Evolutionary conservation across 1,284 basidiomycete genomes (phyloP), one percentile per base, ranked within the genome.

Genomic region (Ustilago hordei): DNA sequence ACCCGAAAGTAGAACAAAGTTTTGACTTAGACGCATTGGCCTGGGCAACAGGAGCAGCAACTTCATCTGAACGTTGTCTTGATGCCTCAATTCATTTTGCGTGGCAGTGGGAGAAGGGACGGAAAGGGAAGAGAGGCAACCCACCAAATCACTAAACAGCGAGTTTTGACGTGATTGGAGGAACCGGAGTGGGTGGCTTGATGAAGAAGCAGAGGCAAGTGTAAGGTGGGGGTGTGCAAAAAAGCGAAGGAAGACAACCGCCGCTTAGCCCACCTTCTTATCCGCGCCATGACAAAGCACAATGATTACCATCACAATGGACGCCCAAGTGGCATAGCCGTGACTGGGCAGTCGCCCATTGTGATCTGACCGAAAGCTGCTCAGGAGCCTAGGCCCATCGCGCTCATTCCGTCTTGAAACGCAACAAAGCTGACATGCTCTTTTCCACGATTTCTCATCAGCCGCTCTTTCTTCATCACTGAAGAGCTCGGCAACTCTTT

Each of bases 1-100:
- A 38, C 43, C 65, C 65, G 55, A 67, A 31, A 43, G 36, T 8
- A 11, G 35, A 55, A 39, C 54, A 55, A 39, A 55, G 54, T 55
- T 41, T 55, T 28, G 35, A 19, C 23, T 28, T 38, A 13, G 9
- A n/a, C 34, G 32, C 52, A 35, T 35, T 36, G 52, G 17, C 35
- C n/a, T 4, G 47, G 43, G 12, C 19, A 28, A 43, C 28, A 57
- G 13, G 15, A 28, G 32, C 31, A 13, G 28, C 48, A 31, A 23
- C 6, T 9, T 43, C 55, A 31, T 38, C 4, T 12, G 41, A 57
- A 45, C 13, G 39, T 57, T 41, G 55, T n/a, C 12, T 38, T 55
- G 13, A 38, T 39, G 54, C 54, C 13, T 55, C 28, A 17, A 39
- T 55, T 55, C n/a, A 32, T 50, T 28, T 50, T 8, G 48, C 48